Base-by-base conservation (phyloP, 208 protist species). In the Trypanosoma scelopori region DNA sequence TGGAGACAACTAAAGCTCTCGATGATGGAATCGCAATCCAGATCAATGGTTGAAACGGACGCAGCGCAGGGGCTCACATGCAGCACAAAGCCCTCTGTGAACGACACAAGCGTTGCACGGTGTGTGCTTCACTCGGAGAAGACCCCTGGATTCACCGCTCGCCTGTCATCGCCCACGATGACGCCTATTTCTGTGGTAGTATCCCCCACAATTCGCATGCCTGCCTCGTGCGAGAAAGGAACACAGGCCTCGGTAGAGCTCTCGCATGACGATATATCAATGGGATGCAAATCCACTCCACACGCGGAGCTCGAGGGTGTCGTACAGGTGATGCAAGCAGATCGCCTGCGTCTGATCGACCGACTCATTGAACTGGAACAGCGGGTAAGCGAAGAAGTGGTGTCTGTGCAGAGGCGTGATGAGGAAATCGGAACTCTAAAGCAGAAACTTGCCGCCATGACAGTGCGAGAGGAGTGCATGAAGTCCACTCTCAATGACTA, bases 401-500 rank as follows among this genome's bases (percentile, higher is more conserved):
- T 74, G 35, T 42, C 42, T 49, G 58, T 57, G 11, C 42, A 65
- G 37, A 16, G 53, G 13, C 37, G 63, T 12, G 63, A 69, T 5
- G 56, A 58, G 18, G 65, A 76, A 39, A 74, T 74, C 52, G 16
- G 15, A 30, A 25, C 42, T 53, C 63, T 76, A 15, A 42, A 35
- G 12, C 20, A 61, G 32, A 65, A 65, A 22, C 52, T 76, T 23
- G 39, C 15, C 18, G 58, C 41, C 25, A 72, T 78, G 72, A 55
- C 41, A 15, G 22, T 78, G 13, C 72, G 72, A 7, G 72, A 78
- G 35, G 65, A 78, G 53, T 78, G 72, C 56, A 53, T 71, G 46
- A 48, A 68, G 22, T 61, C 72, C 16, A 60, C 65, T 46, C 9
- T 68, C 27, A 22, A n/a, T 16, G 65, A 72, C 45, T 73, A 78